A percentile compares a stretch with the other conserved stretches of the same genome.
These are phyloP conservation scores for Lipomyces yamanashiensis DNA, from an alignment of 805 yeast genomes.

Conservation along the genomic window DNA sequence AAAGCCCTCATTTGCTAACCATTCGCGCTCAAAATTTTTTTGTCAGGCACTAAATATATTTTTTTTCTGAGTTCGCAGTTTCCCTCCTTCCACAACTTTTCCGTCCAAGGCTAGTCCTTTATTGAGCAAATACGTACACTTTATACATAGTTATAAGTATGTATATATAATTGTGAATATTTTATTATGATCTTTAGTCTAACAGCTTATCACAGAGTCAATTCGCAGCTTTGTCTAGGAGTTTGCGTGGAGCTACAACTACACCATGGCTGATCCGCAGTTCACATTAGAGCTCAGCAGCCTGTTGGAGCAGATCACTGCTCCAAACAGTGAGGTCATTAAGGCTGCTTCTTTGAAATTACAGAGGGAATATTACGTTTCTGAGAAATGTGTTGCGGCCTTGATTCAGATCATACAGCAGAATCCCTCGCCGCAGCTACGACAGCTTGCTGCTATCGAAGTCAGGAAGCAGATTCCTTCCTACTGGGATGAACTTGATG, in stretches of 20 bases:
- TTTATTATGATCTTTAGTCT: too few species aligned
- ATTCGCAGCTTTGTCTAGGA: neutral
- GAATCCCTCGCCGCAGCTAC: conserved; percentile 69
- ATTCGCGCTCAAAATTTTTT: neutral
- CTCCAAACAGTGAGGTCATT: conserved; percentile 77
- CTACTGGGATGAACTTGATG: conserved; percentile 60
- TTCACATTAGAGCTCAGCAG: conserved; percentile 20
- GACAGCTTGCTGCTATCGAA: conserved; percentile 96
- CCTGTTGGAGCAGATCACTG: conserved; percentile 67
- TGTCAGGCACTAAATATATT: neutral
- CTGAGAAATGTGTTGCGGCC: conserved; percentile 76
- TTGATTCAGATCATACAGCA: conserved; percentile 78
- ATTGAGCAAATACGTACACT: too few species aligned
- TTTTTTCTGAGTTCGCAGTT: neutral
- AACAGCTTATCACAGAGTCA: neutral
- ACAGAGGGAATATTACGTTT: conserved; percentile 72
- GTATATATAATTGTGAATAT: too few species aligned
- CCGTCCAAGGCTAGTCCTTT: neutral
- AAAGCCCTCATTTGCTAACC: neutral
- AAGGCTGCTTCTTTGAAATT: conserved; percentile 80
- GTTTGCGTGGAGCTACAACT: neutral
- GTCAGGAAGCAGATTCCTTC: conserved; percentile 78
- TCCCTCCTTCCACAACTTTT: neutral
- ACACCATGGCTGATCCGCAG: conserved; percentile 28
- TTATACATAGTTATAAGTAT: too few species aligned